phyloP scores from a whole-genome alignment of 805 yeast species.

The Grigorovia humatica region DNA sequence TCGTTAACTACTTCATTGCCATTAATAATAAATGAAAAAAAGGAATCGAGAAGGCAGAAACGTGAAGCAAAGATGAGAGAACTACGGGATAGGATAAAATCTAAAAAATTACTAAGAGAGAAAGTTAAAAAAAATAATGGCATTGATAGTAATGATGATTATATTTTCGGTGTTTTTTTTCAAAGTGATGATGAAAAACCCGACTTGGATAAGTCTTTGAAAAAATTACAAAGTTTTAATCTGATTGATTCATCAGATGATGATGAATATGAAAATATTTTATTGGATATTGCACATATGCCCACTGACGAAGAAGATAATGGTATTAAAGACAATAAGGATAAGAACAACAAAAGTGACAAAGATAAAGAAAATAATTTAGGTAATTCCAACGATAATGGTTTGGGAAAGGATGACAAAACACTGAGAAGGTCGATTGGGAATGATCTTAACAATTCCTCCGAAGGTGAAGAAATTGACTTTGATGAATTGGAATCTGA shows the following conservation, averaged over 20 bases:
- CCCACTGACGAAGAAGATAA: slow-evolving; percentile 28
- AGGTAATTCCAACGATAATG: background rate
- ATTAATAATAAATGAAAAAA: slow-evolving; percentile 24
- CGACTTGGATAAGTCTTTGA: slow-evolving; percentile 4
- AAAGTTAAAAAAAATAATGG: slow-evolving; percentile 32
- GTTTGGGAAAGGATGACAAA: slow-evolving; percentile 2
- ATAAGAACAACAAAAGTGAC: slow-evolving; percentile 24
- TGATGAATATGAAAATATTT: slow-evolving; percentile 28
- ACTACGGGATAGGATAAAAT: slow-evolving; percentile 21
- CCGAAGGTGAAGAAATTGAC: slow-evolving; percentile 4
- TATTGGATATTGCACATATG: slow-evolving; percentile 26
- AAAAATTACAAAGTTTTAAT: slow-evolving; percentile 16
- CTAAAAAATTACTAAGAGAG: slow-evolving; percentile 18
- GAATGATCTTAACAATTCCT: background rate
- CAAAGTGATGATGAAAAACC: slow-evolving; percentile 23
- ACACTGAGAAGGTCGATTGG: background rate
- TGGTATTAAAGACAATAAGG: slow-evolving; percentile 1
- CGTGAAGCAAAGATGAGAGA: slow-evolving; percentile 23
- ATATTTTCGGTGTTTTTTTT: slow-evolving; percentile 26
- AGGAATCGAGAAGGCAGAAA: slow-evolving; percentile 16
- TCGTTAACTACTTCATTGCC: slow-evolving; percentile 27
- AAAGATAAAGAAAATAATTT: slow-evolving; percentile 3
- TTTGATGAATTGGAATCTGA: slow-evolving; percentile 20
- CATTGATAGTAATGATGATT: slow-evolving; percentile 24
- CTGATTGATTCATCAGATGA: slow-evolving; percentile 19